These are phyloP conservation scores for Ichthyophthirius multifiliis DNA, from an alignment of 169 alveolate genomes.

Conservation along the genomic window DNA sequence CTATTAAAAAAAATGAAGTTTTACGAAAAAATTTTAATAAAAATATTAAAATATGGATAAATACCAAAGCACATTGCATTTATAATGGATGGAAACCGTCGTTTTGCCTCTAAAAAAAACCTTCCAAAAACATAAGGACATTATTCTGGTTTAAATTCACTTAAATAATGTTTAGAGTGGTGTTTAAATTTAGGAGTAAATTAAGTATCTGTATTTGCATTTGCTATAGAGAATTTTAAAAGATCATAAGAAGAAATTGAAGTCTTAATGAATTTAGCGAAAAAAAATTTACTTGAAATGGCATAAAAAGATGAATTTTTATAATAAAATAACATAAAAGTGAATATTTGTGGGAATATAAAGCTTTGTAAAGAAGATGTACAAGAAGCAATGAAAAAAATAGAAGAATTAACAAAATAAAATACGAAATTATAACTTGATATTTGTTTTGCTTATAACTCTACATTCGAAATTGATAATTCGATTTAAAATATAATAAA, in stretches of 20 bases:
- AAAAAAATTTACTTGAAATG: slow-evolving; percentile 12
- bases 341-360: slow-evolving; percentile 39
- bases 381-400: slow-evolving; percentile 3
- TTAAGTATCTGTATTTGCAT: slow-evolving; percentile 53
- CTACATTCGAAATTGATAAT: slow-evolving; percentile 22
- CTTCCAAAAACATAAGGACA: slow-evolving; percentile 53
- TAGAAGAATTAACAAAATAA: slow-evolving; percentile 34
- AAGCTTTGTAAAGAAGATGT: slow-evolving; percentile 38
- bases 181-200: slow-evolving; percentile 41
- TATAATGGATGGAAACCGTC: slow-evolving; percentile 57
- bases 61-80: slow-evolving; percentile 35
- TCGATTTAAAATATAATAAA: background rate
- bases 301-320: slow-evolving; percentile 39
- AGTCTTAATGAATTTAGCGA: slow-evolving; percentile 29
- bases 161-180: slow-evolving; percentile 47
- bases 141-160: slow-evolving; percentile 36
- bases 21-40: background rate
- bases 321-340: slow-evolving; percentile 21
- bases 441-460: slow-evolving; percentile 42
- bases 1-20: slow-evolving; percentile 13
- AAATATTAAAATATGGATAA: slow-evolving; percentile 8
- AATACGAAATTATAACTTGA: slow-evolving; percentile 4
- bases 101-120: slow-evolving; percentile 28
- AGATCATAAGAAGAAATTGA: slow-evolving; percentile 49
- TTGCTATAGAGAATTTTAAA: slow-evolving; percentile 45